Base-by-base conservation (phyloP, 2,329 filamentous ascomycete genomes). In the Trichoderma polysporum region DNA sequence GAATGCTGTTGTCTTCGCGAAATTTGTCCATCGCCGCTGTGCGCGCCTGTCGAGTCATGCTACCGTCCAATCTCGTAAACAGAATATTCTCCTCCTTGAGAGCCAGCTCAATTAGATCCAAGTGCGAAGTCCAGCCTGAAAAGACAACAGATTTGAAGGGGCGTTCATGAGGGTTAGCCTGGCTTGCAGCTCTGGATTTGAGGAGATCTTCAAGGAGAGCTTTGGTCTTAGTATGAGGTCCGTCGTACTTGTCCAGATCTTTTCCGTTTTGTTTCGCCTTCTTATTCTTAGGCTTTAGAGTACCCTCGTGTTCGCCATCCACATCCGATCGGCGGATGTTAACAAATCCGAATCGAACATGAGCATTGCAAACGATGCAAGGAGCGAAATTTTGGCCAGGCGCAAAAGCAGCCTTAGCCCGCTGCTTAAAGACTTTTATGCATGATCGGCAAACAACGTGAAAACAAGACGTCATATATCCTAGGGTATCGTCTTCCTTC, bases 61-160 rank as follows among this genome's bases (percentile, higher is more conserved):
- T 92, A 60, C 95, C 95, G 73, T 98, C 95, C 2, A 99, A 88
- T n/a, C 95, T 91, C 4, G 88, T 87, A 74, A 88, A 94, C 1
- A 79, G 82, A 76, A 96, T 91, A 10, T 84, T 83, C 12, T 85
- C 85, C 58, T 87, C 84, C 33, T 88, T 83, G 15, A 98, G 84
- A 0, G 94, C 94, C 58, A 92, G 84, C 75, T 95, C 89, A 71
- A 99, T 97, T 22, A 99, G 86, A 76, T 98, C 94, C 17, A 99
- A 87, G 75, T 98, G 94, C 0, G 91, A 90, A 0, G 95, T 98
- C 94, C 95, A 98, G n/a, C 90, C 90, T 0, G 93, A 97, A 79
- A 98, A 98, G 7, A 99, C 89, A 15, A 99, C 93, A 29, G 92
- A 95, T 77, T 97, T 98, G 79, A 92, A 91, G 0, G 94, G 94